These are phyloP conservation scores for Zanthoxylum bungeanum DNA, from an alignment of 345 rosid species.

Conservation along the genomic window DNA sequence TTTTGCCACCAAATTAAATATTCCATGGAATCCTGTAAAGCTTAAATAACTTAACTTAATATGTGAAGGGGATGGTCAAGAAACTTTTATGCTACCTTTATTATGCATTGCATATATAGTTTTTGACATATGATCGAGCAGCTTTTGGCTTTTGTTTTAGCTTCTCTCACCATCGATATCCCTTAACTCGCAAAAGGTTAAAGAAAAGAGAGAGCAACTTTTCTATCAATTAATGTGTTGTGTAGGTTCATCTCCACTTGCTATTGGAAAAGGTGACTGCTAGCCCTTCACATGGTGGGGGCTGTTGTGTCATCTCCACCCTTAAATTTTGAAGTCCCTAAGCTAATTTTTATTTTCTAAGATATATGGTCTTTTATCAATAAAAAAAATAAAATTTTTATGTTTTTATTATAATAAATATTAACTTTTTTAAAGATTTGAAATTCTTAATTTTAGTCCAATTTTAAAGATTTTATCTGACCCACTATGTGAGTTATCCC, in stretches of 20 bases:
- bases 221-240: conserved; percentile 7
- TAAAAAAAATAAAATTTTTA: no score
- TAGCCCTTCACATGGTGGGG: conserved; percentile 38
- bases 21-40: conserved; percentile 5
- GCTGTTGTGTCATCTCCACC: conserved; percentile 11
- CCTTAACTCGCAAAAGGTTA: neutral
- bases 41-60: neutral
- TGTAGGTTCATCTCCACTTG: conserved; percentile 21
- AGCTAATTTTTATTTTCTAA: no score
- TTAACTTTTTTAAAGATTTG: no score
- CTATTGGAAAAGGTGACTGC: conserved; percentile 27
- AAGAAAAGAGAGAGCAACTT: conserved; percentile 5
- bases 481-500: no score
- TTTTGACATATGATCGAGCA: conserved; percentile 17
- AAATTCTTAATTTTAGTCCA: no score
- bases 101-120: neutral
- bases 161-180: conserved; percentile 4
- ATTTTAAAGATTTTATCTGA: no score
- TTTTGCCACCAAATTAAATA: neutral
- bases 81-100: conserved; percentile 15
- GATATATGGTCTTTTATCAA: no score
- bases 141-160: conserved; percentile 24
- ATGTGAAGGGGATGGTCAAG: conserved; percentile 6
- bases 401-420: no score
- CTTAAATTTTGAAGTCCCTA: no score